A percentile compares a stretch with the other conserved stretches of the same genome.
phyloP scores from a whole-genome alignment of 2,329 filamentous ascomycete species.

The Penicillium sp. region DNA sequence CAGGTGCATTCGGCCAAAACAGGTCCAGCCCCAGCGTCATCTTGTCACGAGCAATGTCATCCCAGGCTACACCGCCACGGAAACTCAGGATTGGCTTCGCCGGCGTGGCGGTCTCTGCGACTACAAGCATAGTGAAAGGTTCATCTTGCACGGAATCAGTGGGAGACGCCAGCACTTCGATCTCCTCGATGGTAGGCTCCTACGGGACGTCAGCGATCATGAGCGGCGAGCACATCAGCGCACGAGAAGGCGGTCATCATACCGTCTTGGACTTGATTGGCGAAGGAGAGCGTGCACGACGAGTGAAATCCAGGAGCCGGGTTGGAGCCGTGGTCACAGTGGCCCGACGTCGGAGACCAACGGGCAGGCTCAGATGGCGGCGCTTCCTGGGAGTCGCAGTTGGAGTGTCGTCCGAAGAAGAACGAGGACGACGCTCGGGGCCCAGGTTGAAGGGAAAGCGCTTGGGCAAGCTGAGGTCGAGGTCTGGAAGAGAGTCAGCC shows the following conservation, averaged over 20 bases:
- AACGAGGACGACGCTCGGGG: conserved; percentile 7
- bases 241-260: not conserved
- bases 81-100: conserved; percentile 27
- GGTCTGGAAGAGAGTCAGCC: conserved; percentile 7
- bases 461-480: conserved; percentile 19
- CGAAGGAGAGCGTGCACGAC: conserved; percentile 6
- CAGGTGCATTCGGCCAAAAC: conserved; percentile 22
- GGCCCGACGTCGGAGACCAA: conserved; percentile 7
- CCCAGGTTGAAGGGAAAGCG: conserved; percentile 28
- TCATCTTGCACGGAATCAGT: too few species aligned
- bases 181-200: not conserved
- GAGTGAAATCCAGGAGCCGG: conserved; percentile 7
- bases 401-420: not conserved
- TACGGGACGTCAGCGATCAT: not conserved
- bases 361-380: conserved; percentile 10
- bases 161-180: not conserved
- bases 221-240: not conserved
- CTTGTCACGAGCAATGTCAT: conserved; percentile 25
- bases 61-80: conserved; percentile 33
- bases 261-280: not conserved
- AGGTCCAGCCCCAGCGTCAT: conserved; percentile 35
- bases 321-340: conserved; percentile 2
- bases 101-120: conserved; percentile 19
- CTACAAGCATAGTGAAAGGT: too few species aligned
- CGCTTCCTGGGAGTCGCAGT: conserved; percentile 1